Conservation (phyloP, 75 land plant species). For the Pseudotsuga menziesii region DNA sequence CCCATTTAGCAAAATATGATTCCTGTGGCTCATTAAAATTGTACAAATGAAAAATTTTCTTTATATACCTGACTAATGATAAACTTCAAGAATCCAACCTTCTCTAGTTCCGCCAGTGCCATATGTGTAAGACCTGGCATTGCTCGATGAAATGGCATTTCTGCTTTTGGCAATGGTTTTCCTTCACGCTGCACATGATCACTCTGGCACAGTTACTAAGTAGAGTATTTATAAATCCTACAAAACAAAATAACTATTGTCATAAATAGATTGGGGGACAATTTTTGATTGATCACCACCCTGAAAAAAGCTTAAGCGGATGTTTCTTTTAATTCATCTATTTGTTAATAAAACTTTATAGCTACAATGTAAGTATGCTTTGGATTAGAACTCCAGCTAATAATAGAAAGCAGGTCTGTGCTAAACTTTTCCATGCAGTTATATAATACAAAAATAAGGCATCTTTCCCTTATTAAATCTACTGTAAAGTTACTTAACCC, state of each 20-base stretch:
- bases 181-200: constrained; percentile 74
- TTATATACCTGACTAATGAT: constrained; percentile 89
- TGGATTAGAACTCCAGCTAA: no score
- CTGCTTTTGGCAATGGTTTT: constrained; percentile 84
- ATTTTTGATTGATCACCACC: neutral
- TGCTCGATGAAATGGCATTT: constrained; percentile 89
- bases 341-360: no score
- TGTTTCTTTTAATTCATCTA: no score
- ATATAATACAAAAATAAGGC: no score
- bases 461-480: no score
- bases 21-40: neutral
- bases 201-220: neutral
- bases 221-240: neutral
- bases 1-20: no score
- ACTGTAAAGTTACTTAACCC: neutral
- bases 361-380: no score
- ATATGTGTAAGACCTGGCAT: constrained; percentile 92
- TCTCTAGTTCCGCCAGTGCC: constrained; percentile 89
- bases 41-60: neutral
- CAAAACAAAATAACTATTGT: no score
- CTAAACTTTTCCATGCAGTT: no score
- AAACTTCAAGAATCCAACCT: constrained; percentile 81
- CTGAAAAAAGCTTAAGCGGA: no score
- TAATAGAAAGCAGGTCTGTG: no score
- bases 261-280: neutral